Base-by-base conservation (phyloP, 257 asterid genomes). In the Jacaranda copaia region DNA sequence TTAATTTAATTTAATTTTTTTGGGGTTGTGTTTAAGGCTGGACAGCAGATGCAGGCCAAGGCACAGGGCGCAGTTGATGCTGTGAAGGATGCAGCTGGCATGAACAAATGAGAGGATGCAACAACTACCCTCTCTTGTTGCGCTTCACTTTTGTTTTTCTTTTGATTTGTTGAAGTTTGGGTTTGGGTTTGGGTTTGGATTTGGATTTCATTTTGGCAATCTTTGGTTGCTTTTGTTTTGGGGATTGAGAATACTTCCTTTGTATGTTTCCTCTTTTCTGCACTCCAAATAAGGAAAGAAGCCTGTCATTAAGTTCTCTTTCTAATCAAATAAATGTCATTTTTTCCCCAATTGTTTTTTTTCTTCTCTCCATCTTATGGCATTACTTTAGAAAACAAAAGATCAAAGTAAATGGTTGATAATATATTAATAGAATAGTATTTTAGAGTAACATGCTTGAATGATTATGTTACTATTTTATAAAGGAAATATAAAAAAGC, bases 61-160 rank as follows among this genome's bases (percentile, higher is more conserved):
- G 91, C 91, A 67, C 88, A 81, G 71, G 85, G 82, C 51, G 89
- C 86, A 56, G 89, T 60, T 46, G 89, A 83, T 3, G 74, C 88
- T 4, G 85, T 87, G 36, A 87, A 87, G 81, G 39, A 81, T 80
- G 90, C 90, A 40, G 81, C 84, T 20, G 88, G 86, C 48, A 79
- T 81, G 58, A 85, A 83, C 66, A 87, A 87, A 66, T 87, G 79
- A 85, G 63, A 55, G 38, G 46, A 42, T 25, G 32, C 32, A 25
- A 25, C 2, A 25, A 25, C 32, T 25, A 25, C 48, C 4, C 38
- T 58, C 19, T 32, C 57, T 7, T 6, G 14, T 12, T 48, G 35
- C 38, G 15, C 15, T 60, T 10, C 56, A 20, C 46, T 32, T 72
- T 20, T 40, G 9, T 16, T 1, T 5, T 3, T 64, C 45, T 51